Evolutionary conservation across 1,139 yeast species (phyloP), one percentile per base, ranked within the genome.

Genomic region (Candida glucosophila): DNA sequence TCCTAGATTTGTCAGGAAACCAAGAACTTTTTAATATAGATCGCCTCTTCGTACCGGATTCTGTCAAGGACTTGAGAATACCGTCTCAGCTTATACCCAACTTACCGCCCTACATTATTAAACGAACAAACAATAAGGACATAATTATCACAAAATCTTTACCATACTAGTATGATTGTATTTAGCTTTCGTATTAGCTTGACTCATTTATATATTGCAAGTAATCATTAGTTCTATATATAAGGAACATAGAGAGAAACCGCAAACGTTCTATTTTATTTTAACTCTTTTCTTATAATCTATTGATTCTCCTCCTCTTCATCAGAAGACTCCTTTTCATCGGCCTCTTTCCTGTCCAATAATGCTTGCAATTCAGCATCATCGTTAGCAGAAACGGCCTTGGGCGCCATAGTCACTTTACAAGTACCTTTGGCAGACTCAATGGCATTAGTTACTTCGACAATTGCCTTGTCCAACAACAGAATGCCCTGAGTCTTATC

Each of bases 361-460:
- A 90, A 68, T 38, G 95, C 95, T 58, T 86, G 95, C 50, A 90
- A 75, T 61, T 88, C 97, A 34, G 96, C 97, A 55, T 90, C 99
- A 55, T 90, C 99, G 35, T 90, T 82, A 34, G 95, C 97, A 34
- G 96, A 85, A 40, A 90, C 97, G 24, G 97, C 96, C 74, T 88
- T 88, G 49, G 98, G 97, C 44, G 94, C 90, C 96, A 90, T 88
- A 36, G 93, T 86, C 38, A 90, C 80, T 43, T 82, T 85, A 54
- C 95, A 79, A 33, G 75, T 73, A 49, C 99, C 99, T 32, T 86
- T 95, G 29, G 74, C 70, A 17, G 67, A 60, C 37, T 71, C 72
- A 47, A 92, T 86, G 28, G 76, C 67, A 41, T 70, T 70, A 37
- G 72, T 67, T 39, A 90, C 81, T 43, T 69, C 74, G 40, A 72